Percentiles rank a stretch among this genome's conserved stretches.
These are phyloP conservation scores for Rhodosporidiobolus sp. DNA, from an alignment of 768 basidiomycete species.

Conservation along the genomic window DNA sequence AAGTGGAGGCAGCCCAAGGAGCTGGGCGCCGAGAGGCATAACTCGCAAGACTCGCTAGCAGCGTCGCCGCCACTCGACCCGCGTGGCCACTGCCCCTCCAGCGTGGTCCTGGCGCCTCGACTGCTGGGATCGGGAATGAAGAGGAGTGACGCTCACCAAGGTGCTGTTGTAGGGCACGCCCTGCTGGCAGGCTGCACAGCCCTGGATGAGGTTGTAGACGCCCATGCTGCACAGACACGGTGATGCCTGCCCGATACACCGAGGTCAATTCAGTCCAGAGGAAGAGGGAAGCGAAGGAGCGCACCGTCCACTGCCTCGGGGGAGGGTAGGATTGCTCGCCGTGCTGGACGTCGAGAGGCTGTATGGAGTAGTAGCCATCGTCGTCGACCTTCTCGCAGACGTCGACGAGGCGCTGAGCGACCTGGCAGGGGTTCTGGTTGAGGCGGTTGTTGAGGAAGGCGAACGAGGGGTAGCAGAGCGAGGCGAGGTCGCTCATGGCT, in stretches of 20 bases:
- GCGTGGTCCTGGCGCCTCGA: too few species aligned
- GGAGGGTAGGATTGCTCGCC: slow-evolving; percentile 8
- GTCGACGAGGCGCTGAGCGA: slow-evolving; percentile 27
- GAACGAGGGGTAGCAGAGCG: slow-evolving; percentile 17
- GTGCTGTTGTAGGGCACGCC: not conserved
- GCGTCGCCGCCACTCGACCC: too few species aligned
- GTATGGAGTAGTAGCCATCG: slow-evolving; percentile 6
- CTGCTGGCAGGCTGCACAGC: slow-evolving; percentile 31
- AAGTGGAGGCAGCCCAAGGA: not conserved
- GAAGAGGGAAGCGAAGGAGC: not conserved
- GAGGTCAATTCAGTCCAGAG: not conserved
- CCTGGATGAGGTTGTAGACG: slow-evolving; percentile 36
- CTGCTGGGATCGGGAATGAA: too few species aligned
- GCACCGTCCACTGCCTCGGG: slow-evolving; percentile 4
- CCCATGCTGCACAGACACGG: slow-evolving; percentile 21
- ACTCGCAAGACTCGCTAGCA: too few species aligned
- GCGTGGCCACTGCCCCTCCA: too few species aligned
- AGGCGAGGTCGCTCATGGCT: slow-evolving; percentile 4
- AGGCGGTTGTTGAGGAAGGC: slow-evolving; percentile 44
- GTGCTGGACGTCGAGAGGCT: slow-evolving; percentile 3
- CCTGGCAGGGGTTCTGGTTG: slow-evolving; percentile 48
- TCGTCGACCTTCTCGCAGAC: not conserved
- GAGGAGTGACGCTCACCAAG: slow-evolving; percentile 2
- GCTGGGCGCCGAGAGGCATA: not conserved
- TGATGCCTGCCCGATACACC: not conserved